Evolutionary conservation across 176 grass and related monocot species (phyloP), one percentile per base, ranked within the genome.

Genomic region (Oryza officinalis): DNA sequence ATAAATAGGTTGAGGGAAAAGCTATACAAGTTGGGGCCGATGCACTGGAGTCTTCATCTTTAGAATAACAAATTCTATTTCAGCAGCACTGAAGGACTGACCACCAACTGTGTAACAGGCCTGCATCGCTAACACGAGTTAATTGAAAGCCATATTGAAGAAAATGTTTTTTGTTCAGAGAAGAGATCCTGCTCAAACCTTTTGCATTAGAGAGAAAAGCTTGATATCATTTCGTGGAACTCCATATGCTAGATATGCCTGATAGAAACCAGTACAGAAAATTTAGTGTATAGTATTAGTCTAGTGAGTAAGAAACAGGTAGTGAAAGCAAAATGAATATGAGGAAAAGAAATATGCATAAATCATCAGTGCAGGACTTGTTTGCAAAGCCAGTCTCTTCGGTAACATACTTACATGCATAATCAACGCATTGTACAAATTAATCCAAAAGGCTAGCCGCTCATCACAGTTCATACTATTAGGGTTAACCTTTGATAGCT

Each of bases 161-260:
- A 37, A 80, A 79, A 31, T 25, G n/a, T 41, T 74, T 69, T 70
- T 47, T 63, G 49, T 71, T 25, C 38, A 69, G 31, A 28, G 15
- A 84, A 77, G 74, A 59, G 64, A 74, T 76, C 31, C 64, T 69
- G 47, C 22, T 81, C 72, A 74, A 75, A 94, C 96, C 96, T 98
- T 98, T 88, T 96, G 96, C 96, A 98, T 98, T 11, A 96, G 87
- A 85, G 96, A 98, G 72, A 94, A 99, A 82, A 95, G 87, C 85
- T 99, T 99, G 87, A 99, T 90, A 65, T 99, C 93, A 72, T 87
- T 94, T 83, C 86, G 90, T 54, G 96, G 93, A 79, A 99, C 91
- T 81, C 96, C 96, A 86, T 92, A 99, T 81, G 96, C 96, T 81
- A 99, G 87, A 92, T 96, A 99, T 47, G 96, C 89, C 96, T 99